Base-by-base conservation (phyloP, 2,329 filamentous ascomycete species). In the Microsporum ferrugineum region DNA sequence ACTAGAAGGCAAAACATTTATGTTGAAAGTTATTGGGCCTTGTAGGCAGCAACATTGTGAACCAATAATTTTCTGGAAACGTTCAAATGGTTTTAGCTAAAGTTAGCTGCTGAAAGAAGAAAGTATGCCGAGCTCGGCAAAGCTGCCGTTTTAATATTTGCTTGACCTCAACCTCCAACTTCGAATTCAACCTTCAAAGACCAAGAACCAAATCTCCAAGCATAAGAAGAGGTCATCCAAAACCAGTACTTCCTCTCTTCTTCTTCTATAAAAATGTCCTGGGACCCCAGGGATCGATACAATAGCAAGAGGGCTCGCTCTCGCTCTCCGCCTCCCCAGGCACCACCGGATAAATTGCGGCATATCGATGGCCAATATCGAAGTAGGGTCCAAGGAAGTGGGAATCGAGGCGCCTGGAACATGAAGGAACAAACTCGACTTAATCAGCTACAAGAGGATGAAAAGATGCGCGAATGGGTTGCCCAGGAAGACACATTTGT, bases 401-500 rank as follows among this genome's bases (percentile, higher is more conserved):
- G 60, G 23, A 64, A 70, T 62, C 66, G 66, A 23, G 63, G 57
- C 10, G 43, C 58, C 43, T 63, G 64, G 64, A 66, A 47, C 51
- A 59, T 62, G 68, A 76, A 71, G 63, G 77, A 79, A 38, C 77
- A 79, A 65, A 71, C 76, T 57, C 75, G 74, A 3, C 68, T 78
- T 58, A 80, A 80, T 61, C 75, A 79, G 68, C 75, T 89, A 63
- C 87, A 87, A 62, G 84, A 90, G 71, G 88, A 91, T 68, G 86
- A 91, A 70, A 87, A 90, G 70, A 88, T 86, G 66, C 81, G 85
- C 31, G 82, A 87, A 70, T 99, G 94, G 80, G 89, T 97, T 23
- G 89, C 92, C 59, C 89, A 95, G 68, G 94, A 99, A 74, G 94
- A 99, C 77, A 86, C 88, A 65, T 99, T 99, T 70, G 94, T 97